These are phyloP conservation scores for Leishmania guyanensis DNA, from an alignment of 208 protist genomes.

Conservation along the genomic window DNA sequence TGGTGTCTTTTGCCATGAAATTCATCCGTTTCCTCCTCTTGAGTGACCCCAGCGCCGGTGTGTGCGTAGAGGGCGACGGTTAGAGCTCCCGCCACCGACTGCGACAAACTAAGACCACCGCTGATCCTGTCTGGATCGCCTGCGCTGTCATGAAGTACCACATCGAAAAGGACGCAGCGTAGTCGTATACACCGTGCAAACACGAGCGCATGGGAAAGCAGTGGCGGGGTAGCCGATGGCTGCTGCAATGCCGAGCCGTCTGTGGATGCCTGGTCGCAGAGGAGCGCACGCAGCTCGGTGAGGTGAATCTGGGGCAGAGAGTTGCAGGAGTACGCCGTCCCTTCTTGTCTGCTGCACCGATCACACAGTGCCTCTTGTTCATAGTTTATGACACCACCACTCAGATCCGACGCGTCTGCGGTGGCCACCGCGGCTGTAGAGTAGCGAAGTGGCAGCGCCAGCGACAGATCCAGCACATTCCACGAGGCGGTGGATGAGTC, in stretches of 20 bases:
- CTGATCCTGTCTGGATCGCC: background rate
- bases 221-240: background rate
- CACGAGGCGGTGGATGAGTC: background rate
- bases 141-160: background rate
- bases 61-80: background rate
- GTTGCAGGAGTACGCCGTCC: background rate
- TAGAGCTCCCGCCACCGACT: background rate
- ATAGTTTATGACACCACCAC: background rate
- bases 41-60: background rate
- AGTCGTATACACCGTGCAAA: constrained; percentile 7
- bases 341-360: background rate
- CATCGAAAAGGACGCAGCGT: background rate
- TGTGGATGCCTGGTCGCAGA: background rate
- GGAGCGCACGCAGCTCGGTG: background rate
- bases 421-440: background rate
- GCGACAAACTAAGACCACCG: background rate
- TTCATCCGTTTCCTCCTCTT: background rate
- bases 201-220: background rate
- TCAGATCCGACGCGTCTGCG: background rate
- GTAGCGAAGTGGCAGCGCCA: background rate
- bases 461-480: constrained; percentile 3
- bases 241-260: background rate
- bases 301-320: background rate
- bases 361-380: background rate
- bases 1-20: too few species aligned